Evolutionary conservation across 1,139 yeast species (phyloP).

Genomic region (Suhomyces taliae): DNA sequence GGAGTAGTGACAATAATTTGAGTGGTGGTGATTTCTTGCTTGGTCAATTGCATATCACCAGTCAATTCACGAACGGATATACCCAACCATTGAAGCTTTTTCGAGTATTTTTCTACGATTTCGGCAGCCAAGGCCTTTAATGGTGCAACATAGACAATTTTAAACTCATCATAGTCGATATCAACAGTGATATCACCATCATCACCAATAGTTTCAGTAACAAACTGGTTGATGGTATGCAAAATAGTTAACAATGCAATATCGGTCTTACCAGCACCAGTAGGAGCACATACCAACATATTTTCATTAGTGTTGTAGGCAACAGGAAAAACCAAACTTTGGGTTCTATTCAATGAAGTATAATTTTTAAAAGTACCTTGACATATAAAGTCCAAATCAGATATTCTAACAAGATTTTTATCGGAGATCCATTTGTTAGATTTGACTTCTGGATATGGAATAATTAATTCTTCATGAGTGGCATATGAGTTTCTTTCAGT

Average conservation of each 20-base stretch:
- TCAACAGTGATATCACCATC: conserved; percentile 55
- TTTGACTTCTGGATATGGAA: conserved; percentile 68
- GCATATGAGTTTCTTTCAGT: conserved; percentile 64
- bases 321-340: conserved; percentile 85
- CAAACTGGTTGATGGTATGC: conserved; percentile 72
- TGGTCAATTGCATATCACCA: conserved; percentile 94
- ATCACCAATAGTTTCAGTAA: conserved; percentile 46
- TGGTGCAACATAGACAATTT: conserved; percentile 94
- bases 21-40: conserved; percentile 77
- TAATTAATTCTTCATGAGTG: conserved; percentile 78
- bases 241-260: conserved; percentile 86
- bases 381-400: conserved; percentile 73
- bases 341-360: conserved; percentile 79
- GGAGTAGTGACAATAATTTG: conserved; percentile 96
- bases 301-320: conserved; percentile 94
- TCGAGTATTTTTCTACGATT: conserved; percentile 85
- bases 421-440: conserved; percentile 50
- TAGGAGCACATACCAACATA: conserved; percentile 97
- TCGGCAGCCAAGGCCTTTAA: conserved; percentile 96
- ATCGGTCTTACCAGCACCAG: conserved; percentile 99
- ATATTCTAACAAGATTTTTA: conserved; percentile 55
- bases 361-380: conserved; percentile 83
- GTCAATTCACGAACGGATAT: conserved; percentile 86
- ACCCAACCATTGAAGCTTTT: conserved; percentile 80
- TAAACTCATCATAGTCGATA: conserved; percentile 78